A percentile compares a stretch with the other conserved stretches of the same genome.
Conservation (phyloP, 805 yeast species). For the Candida easanensis region DNA sequence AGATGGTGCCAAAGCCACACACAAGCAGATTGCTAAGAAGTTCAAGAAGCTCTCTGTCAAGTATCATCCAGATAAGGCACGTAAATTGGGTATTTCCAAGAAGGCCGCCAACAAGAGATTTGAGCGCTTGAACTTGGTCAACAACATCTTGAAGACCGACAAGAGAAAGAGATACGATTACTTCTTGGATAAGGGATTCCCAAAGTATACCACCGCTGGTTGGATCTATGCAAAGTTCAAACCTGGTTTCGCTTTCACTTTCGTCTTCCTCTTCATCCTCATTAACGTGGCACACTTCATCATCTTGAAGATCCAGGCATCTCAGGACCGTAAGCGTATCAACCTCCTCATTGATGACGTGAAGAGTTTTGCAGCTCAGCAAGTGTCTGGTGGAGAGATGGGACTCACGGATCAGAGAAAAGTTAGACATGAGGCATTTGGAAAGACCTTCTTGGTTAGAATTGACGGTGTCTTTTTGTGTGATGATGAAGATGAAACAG, state of each 20-base stretch:
- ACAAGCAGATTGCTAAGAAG: slow-evolving; percentile 58
- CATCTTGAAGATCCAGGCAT: slow-evolving; percentile 46
- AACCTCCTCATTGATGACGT: slow-evolving; percentile 47
- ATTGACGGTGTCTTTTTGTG: slow-evolving; percentile 57
- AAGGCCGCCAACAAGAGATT: slow-evolving; percentile 53
- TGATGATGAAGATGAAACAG: slow-evolving; percentile 33
- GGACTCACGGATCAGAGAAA: slow-evolving; percentile 16
- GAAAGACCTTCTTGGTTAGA: slow-evolving; percentile 52
- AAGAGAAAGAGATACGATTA: slow-evolving; percentile 77
- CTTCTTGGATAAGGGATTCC: slow-evolving; percentile 81
- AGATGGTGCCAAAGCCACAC: slow-evolving; percentile 22
- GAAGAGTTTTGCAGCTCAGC: slow-evolving; percentile 55
- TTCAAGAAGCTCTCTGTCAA: slow-evolving; percentile 68
- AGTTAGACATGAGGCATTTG: slow-evolving; percentile 30
- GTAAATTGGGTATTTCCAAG: slow-evolving; percentile 22
- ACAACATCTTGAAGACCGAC: slow-evolving; percentile 61
- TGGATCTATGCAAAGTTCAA: slow-evolving; percentile 65
- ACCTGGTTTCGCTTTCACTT: slow-evolving; percentile 57
- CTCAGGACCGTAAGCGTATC: slow-evolving; percentile 58
- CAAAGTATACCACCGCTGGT: slow-evolving; percentile 59
- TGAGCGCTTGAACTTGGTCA: slow-evolving; percentile 73
- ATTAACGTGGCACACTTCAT: slow-evolving; percentile 57
- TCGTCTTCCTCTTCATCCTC: slow-evolving; percentile 48
- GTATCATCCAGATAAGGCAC: slow-evolving; percentile 83
- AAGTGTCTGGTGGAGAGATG: slow-evolving; percentile 38